Evolutionary conservation across 805 yeast genomes (phyloP).

Genomic region (Metschnikowia henanensis): DNA sequence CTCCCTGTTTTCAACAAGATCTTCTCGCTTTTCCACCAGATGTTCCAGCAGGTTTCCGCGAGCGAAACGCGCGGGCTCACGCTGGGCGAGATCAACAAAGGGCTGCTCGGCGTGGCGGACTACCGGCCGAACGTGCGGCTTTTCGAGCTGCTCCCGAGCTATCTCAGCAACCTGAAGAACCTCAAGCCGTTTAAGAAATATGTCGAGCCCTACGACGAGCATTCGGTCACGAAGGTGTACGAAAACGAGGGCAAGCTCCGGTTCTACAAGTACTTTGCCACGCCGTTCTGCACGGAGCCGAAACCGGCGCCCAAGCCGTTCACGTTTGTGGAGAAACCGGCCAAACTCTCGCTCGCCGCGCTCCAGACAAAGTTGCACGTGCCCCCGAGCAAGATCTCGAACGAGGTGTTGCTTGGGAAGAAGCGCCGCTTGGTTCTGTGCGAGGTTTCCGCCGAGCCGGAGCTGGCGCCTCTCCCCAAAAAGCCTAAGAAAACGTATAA

Average conservation of each 20-base stretch:
- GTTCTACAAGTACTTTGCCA: slow-evolving; percentile 57
- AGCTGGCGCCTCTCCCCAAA: not conserved
- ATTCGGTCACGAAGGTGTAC: slow-evolving; percentile 53
- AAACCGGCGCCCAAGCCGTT: slow-evolving; percentile 12
- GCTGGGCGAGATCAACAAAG: slow-evolving; percentile 51
- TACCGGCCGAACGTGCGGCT: slow-evolving; percentile 51
- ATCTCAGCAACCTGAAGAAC: slow-evolving; percentile 28
- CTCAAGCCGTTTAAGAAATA: slow-evolving; percentile 27
- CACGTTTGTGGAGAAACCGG: slow-evolving; percentile 9
- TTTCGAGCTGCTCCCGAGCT: slow-evolving; percentile 49
- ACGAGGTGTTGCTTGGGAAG: slow-evolving; percentile 21
- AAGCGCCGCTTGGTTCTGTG: slow-evolving; percentile 13
- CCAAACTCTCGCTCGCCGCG: slow-evolving; percentile 13
- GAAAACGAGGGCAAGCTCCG: slow-evolving; percentile 76
- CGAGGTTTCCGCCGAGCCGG: not conserved
- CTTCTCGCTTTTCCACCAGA: slow-evolving; percentile 66
- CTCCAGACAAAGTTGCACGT: slow-evolving; percentile 19
- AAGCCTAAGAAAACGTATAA: slow-evolving; percentile 1
- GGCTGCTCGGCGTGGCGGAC: slow-evolving; percentile 55
- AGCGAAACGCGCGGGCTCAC: slow-evolving; percentile 54
- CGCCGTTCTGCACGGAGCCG: slow-evolving; percentile 17
- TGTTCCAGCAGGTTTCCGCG: slow-evolving; percentile 47
- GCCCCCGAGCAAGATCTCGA: slow-evolving; percentile 28
- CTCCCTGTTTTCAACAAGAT: slow-evolving; percentile 48
- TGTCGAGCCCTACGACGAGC: slow-evolving; percentile 28